Percentiles rank a stretch among this genome's conserved stretches.
phyloP scores from a whole-genome alignment of 306 rosid genomes.

The Rubus idaeus region DNA sequence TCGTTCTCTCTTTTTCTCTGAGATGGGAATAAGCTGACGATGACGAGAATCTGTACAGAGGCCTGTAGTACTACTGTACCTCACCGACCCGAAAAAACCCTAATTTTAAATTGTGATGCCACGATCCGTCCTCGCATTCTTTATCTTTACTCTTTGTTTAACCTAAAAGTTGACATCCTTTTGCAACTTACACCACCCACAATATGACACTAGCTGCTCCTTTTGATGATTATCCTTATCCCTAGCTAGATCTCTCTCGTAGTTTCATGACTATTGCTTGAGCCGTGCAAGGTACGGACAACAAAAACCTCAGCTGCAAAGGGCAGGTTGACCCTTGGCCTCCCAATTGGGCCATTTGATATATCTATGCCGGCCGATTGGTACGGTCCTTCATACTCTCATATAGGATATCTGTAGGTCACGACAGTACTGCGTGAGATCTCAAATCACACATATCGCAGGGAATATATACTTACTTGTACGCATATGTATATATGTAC shows the following conservation, averaged over 20 bases:
- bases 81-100: constrained; percentile 13
- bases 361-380: not conserved
- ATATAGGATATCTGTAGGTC: too few species aligned
- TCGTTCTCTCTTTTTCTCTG: not conserved
- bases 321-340: constrained; percentile 39
- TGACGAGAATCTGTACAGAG: constrained; percentile 33
- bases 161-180: constrained; percentile 44
- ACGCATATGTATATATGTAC: too few species aligned
- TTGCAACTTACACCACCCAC: constrained; percentile 24
- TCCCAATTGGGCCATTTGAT: constrained; percentile 37
- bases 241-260: not conserved
- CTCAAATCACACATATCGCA: constrained; percentile 13
- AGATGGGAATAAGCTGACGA: constrained; percentile 3
- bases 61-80: constrained; percentile 34
- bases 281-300: constrained; percentile 27
- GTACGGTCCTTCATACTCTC: not conserved
- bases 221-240: not conserved
- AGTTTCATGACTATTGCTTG: too few species aligned
- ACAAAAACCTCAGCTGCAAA: constrained; percentile 13
- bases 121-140: constrained; percentile 49
- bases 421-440: not conserved
- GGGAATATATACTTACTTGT: not conserved
- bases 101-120: constrained; percentile 42
- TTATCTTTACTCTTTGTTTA: constrained; percentile 11
- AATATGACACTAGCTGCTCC: not conserved